Percentiles rank a stretch among this genome's conserved stretches.
Evolutionary conservation across 352 stramenopile genomes (phyloP).

Genomic region (Blastocystis sp.): DNA sequence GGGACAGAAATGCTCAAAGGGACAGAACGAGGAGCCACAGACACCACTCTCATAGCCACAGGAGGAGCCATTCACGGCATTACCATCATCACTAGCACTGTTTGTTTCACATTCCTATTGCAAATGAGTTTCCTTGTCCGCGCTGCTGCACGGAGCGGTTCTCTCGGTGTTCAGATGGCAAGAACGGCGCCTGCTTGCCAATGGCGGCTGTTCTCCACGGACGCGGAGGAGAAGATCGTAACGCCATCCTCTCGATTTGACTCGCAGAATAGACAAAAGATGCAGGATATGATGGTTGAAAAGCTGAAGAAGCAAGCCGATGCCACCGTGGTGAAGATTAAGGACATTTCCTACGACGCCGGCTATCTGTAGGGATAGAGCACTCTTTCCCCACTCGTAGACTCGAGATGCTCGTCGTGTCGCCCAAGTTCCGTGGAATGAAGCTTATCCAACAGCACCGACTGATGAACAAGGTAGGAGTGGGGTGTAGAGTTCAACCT

Average conservation of each 20-base stretch:
- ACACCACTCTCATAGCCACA: background rate
- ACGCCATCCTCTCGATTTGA: background rate
- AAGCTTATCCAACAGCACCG: conserved; percentile 60
- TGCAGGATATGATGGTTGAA: conserved; percentile 66
- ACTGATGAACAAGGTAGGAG: conserved; percentile 52
- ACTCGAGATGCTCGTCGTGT: conserved; percentile 64
- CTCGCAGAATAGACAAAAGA: conserved; percentile 42
- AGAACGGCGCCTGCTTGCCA: background rate
- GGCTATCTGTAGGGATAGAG: conserved; percentile 37
- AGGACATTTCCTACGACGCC: conserved; percentile 66
- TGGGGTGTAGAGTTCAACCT: background rate
- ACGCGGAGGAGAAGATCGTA: conserved; percentile 40
- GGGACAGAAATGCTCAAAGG: background rate
- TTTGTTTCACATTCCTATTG: conserved; percentile 7
- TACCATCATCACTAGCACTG: background rate
- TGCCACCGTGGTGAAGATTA: conserved; percentile 61
- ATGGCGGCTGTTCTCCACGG: background rate
- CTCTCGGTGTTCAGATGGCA: background rate
- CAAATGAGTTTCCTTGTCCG: background rate
- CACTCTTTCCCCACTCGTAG: background rate
- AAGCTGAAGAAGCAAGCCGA: conserved; percentile 58
- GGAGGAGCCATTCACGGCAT: background rate
- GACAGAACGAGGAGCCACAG: background rate
- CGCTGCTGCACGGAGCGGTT: background rate
- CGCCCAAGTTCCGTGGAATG: conserved; percentile 67